Evolutionary conservation across 139 green algal genomes (phyloP).

Genomic region (Nannochloris sp.): DNA sequence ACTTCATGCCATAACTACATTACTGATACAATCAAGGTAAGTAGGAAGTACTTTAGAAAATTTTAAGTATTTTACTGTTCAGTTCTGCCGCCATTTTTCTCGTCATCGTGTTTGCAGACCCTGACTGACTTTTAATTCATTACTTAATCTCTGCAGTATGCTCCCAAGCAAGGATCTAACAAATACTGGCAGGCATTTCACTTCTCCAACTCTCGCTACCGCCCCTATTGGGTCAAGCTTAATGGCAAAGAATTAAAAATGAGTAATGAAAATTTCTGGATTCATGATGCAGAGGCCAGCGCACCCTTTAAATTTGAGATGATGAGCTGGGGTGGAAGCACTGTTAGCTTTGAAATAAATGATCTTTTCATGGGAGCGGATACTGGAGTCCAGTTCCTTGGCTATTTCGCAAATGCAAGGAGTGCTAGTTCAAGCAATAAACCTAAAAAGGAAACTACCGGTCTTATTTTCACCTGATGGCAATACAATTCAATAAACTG

Average conservation of each 20-base stretch:
- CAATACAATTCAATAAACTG: background rate
- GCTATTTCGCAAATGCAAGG: background rate
- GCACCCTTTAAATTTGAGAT: background rate
- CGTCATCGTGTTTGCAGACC: no score
- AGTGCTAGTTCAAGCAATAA: background rate
- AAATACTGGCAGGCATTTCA: constrained; percentile 13
- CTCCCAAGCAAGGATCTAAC: constrained; percentile 11
- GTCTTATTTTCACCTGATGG: background rate
- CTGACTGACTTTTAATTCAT: no score
- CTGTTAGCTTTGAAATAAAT: background rate
- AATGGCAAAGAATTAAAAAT: constrained; percentile 3
- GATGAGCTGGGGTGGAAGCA: background rate
- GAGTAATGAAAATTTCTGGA: background rate
- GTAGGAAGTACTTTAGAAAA: no score
- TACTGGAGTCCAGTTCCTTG: background rate
- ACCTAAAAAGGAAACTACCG: background rate
- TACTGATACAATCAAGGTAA: background rate
- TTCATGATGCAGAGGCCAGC: background rate
- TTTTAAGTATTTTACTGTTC: no score
- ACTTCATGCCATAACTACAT: background rate
- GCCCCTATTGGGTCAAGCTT: background rate
- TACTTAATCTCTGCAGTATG: no score
- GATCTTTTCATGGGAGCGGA: background rate
- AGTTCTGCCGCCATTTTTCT: no score
- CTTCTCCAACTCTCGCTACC: constrained; percentile 5